A percentile compares a stretch with the other conserved stretches of the same genome.
phyloP scores from a whole-genome alignment of 345 rosid species.

The Eucalyptus paniculata region DNA sequence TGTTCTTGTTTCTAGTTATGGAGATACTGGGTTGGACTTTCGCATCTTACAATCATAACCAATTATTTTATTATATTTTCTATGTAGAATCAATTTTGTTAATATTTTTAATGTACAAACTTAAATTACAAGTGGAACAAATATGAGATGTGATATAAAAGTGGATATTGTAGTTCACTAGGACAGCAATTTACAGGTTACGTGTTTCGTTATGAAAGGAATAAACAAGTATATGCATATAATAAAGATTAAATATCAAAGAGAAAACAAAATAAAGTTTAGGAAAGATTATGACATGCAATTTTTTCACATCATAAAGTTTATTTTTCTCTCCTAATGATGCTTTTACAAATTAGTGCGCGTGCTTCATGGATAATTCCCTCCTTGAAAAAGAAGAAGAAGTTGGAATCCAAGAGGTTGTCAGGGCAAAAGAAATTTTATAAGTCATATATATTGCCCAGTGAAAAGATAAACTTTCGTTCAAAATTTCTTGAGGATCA shows the following conservation, averaged over 20 bases:
- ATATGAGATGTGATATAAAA: accelerated
- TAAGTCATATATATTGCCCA: not conserved
- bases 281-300: too few species aligned
- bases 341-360: accelerated
- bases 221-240: not conserved
- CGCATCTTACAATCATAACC: too few species aligned
- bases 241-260: not conserved
- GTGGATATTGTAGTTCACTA: too few species aligned
- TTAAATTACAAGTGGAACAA: not conserved
- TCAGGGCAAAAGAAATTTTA: not conserved
- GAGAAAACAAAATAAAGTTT: too few species aligned
- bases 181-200: accelerated
- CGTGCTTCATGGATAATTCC: accelerated
- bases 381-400: accelerated
- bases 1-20: too few species aligned
- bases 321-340: accelerated
- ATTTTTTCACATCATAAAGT: not conserved
- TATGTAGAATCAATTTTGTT: not conserved
- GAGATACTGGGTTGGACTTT: too few species aligned
- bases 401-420: accelerated
- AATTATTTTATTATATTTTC: too few species aligned
- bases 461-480: accelerated
- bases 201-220: accelerated
- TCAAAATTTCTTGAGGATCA: not conserved
- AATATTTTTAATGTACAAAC: not conserved